Evolutionary conservation across 257 asterid species (phyloP), one percentile per base, ranked within the genome.

Genomic region (Solanum piurae): DNA sequence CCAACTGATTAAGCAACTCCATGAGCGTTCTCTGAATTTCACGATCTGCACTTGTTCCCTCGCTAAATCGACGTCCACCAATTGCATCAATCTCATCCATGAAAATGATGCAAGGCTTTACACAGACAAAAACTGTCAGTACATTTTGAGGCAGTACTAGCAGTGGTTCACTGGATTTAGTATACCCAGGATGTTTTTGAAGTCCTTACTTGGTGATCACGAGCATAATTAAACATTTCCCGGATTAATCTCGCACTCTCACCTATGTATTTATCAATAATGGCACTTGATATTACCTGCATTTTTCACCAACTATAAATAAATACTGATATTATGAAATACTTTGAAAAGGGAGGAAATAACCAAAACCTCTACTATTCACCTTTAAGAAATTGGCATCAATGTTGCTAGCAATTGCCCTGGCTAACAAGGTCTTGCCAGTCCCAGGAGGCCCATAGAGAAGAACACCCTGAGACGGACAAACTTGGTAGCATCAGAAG

Each of bases 401-500:
- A 77, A 97, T 94, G 87, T 97, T 97, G 91, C 99, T 95, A 52
- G 98, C 99, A 88, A 97, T 97, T 68, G 99, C 99, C 91, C 98
- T 91, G 91, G 98, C 99, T 90, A 97, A 89, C 92, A 97, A 90
- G 77, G 99, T 97, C 93, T 97, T 97, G 87, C 99, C 99, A 85
- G 99, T 97, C 89, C 98, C 99, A 75, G 99, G 99, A 89, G 99
- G 98, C 36, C 99, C 99, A 87, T 97, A 97, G 23, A 97, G 98
- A 88, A 95, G 98, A 76, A 97, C 98, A 86, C 99, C 98, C 98
- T 96, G 90, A 88, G 89, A 89, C 64, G 87, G 86, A 86, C 33
- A 80, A 79, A 46, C 68, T 80, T 44, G 85, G 85, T 46, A 27
- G 85, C 38, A 44, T 80, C 85, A 80, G 42, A 46, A 46, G 27